phyloP scores from a whole-genome alignment of 257 asterid genomes.

The Mitragyna speciosa region DNA sequence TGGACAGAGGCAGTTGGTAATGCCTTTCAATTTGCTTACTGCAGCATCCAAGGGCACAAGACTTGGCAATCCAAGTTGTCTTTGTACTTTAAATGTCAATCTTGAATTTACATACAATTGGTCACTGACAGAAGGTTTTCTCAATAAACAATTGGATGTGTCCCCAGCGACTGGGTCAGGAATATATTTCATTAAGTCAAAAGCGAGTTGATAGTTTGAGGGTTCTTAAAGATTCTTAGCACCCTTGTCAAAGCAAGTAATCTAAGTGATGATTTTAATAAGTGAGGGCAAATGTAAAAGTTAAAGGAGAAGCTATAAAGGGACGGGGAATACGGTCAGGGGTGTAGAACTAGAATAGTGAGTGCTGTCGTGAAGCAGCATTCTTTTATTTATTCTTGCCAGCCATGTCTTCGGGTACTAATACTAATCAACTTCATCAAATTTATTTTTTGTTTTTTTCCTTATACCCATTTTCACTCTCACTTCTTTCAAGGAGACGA shows the following conservation, averaged over 20 bases:
- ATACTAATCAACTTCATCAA: conserved; percentile 26
- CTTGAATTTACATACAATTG: not conserved
- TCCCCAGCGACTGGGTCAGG: conserved; percentile 22
- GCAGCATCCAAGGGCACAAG: not conserved
- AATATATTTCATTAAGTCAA: conserved; percentile 33
- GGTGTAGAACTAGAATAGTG: conserved; percentile 33
- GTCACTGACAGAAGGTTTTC: not conserved
- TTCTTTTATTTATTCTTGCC: conserved; percentile 15
- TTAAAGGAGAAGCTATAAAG: conserved; percentile 12
- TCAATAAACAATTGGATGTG: conserved; percentile 13
- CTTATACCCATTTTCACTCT: conserved; percentile 3
- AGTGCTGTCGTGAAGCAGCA: conserved; percentile 22
- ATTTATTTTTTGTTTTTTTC: conserved; percentile 36
- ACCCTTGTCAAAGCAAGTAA: conserved; percentile 37
- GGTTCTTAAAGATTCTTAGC: conserved; percentile 44
- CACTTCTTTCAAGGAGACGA: conserved; percentile 23
- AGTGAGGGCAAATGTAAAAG: conserved; percentile 13
- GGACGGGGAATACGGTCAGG: conserved; percentile 12
- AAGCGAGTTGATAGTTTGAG: conserved; percentile 38
- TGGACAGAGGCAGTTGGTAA: not conserved
- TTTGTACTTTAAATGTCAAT: not conserved
- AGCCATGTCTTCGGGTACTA: conserved; percentile 26
- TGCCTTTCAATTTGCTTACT: not conserved
- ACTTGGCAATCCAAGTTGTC: conserved; percentile 10
- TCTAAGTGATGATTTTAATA: conserved; percentile 35